Conservation (phyloP, 495 filamentous ascomycete species). For the Lophium mytilinum region DNA sequence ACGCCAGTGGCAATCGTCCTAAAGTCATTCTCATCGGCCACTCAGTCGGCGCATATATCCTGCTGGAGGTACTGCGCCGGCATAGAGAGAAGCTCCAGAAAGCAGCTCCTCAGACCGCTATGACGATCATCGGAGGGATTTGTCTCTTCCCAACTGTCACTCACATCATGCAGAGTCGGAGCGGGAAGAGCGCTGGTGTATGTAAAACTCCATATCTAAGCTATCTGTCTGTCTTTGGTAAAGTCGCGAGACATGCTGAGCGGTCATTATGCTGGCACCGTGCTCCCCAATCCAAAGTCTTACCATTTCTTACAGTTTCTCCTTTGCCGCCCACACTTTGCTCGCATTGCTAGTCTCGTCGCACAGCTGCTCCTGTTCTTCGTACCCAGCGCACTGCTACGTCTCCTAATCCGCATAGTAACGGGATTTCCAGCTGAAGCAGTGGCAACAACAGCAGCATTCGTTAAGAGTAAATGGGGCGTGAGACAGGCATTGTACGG, state of each 20-base stretch:
- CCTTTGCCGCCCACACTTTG: not conserved
- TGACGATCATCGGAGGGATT: constrained; percentile 25
- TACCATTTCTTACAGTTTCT: not conserved
- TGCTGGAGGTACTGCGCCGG: constrained; percentile 24
- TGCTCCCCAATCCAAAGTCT: not conserved
- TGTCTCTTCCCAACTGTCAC: constrained; percentile 31
- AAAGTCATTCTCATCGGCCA: constrained; percentile 60
- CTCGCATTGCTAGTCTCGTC: not conserved
- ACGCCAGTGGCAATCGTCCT: not conserved
- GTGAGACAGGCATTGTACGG: not conserved
- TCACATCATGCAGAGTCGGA: constrained; percentile 26
- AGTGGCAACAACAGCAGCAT: constrained; percentile 8
- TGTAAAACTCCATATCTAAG: constrained; percentile 1
- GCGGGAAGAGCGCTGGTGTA: constrained; percentile 24
- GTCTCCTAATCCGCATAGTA: constrained; percentile 1
- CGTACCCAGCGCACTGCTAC: constrained; percentile 3
- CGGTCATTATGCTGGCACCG: not conserved
- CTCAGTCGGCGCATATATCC: constrained; percentile 31
- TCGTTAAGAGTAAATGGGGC: constrained; percentile 10
- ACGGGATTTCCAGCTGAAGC: constrained; percentile 9
- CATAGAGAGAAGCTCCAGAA: not conserved
- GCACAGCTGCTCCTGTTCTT: constrained; percentile 8
- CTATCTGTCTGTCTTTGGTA: not conserved
- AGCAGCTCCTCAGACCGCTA: not conserved
- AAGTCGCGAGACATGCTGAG: not conserved